A percentile compares a stretch with the other conserved stretches of the same genome.
phyloP scores from a whole-genome alignment of 495 filamentous ascomycete genomes.

The Aspergillus haitiensis region DNA sequence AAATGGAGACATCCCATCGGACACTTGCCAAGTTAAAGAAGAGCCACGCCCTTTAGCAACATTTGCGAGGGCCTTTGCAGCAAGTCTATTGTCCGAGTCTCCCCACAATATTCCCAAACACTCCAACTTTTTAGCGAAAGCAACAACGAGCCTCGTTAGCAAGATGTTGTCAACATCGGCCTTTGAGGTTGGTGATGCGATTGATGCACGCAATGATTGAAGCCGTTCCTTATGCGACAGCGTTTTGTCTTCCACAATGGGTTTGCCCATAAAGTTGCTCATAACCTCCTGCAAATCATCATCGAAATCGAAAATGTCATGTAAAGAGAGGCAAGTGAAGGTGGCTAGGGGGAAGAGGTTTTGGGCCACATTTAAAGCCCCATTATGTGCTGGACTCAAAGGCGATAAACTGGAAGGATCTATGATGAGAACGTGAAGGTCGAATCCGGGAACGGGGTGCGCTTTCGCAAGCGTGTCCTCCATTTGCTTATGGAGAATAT shows the following conservation, averaged over 20 bases:
- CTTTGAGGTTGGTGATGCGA: conserved; percentile 71
- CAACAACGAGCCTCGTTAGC: conserved; percentile 66
- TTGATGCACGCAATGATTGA: conserved; percentile 51
- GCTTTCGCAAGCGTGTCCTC: conserved; percentile 55
- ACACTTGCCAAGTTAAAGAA: conserved; percentile 74
- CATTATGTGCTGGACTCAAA: conserved; percentile 25
- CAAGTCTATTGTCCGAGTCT: conserved; percentile 82
- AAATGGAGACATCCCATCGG: conserved; percentile 67
- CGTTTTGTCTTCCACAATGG: conserved; percentile 32
- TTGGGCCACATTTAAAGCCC: conserved; percentile 40
- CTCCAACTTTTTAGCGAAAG: conserved; percentile 55
- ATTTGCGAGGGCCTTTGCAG: conserved; percentile 80
- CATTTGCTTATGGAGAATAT: conserved; percentile 70
- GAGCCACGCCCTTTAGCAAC: conserved; percentile 89
- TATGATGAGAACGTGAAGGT: conserved; percentile 66
- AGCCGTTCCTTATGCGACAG: conserved; percentile 47
- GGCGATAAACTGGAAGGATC: conserved; percentile 50
- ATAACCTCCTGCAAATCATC: conserved; percentile 34
- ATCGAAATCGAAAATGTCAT: conserved; percentile 54
- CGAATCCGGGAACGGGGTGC: conserved; percentile 59
- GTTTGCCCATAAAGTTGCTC: conserved; percentile 28
- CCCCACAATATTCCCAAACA: conserved; percentile 78
- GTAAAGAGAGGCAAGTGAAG: conserved; percentile 56
- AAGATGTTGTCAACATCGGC: conserved; percentile 71
- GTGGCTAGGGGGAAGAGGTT: conserved; percentile 59